Base-by-base conservation (phyloP, 1,284 basidiomycete genomes). In the Tilletia setariae region DNA sequence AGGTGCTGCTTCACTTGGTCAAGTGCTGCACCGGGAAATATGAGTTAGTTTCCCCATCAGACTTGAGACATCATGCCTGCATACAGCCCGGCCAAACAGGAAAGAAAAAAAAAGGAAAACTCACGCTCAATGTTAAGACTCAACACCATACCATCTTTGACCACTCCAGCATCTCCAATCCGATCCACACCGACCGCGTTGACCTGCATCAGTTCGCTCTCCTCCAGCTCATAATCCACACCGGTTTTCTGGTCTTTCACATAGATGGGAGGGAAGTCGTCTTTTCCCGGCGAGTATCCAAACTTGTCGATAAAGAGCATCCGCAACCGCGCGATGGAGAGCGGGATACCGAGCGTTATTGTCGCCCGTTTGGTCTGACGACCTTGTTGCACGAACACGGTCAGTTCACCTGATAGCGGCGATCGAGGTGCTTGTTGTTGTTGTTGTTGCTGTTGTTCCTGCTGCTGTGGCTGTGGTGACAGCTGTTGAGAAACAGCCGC, bases 1-100 rank as follows among this genome's bases (percentile, higher is more conserved):
- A 98, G 94, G 80, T 98, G 95, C 80, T 96, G 93, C 83, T 96
- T 97, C 82, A 98, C 95, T 83, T 98, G 95, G 83, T 98, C 95
- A 66, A 98, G 88, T 15, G 93, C 93, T 96, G 77, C 15, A 9
- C 0, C 40, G 69, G 25, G 65, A 67, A 40, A 28, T n/a, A n/a
- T n/a, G n/a, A n/a, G n/a, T n/a, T n/a, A n/a, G n/a, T n/a, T n/a
- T n/a, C n/a, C n/a, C n/a, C n/a, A n/a, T n/a, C n/a, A n/a, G n/a
- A n/a, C n/a, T n/a, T n/a, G n/a, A n/a, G n/a, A n/a, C n/a, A n/a
- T n/a, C n/a, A n/a, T n/a, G n/a, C n/a, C n/a, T n/a, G n/a, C n/a
- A n/a, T n/a, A n/a, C n/a, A n/a, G n/a, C n/a, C n/a, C n/a, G n/a
- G n/a, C n/a, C n/a, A n/a, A n/a, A n/a, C 21, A 23, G 62, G 30